Evolutionary conservation across 768 basidiomycete species (phyloP), one percentile per base, ranked within the genome.

Genomic region (Boletus sp.): DNA sequence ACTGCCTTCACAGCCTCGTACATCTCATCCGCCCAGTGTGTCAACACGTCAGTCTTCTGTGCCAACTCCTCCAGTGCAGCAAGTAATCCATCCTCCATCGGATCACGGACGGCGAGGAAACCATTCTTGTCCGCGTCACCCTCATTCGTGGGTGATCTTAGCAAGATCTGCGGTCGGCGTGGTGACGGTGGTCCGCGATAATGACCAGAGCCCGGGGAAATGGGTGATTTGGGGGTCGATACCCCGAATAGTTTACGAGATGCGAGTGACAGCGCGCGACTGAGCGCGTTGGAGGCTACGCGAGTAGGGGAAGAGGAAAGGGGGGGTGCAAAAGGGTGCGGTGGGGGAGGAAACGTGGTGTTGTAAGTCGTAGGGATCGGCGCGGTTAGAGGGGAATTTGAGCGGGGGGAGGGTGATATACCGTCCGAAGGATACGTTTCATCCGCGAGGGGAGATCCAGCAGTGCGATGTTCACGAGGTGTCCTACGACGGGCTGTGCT

Each of bases 1-100:
- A 90, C 77, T 15, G 84, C 87, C 69, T 92, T 92, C 27, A 93
- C 88, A 64, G 84, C 85, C 62, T 91, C 90, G 63, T 91, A 90
- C 82, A 97, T 87, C 77, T 93, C 89, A 60, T 98, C 96, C 21
- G 90, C 97, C 84, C 94, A 96, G 56, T 90, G 87, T 53, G 90
- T 89, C 54, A 98, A 74, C 49, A 95, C 93, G 56, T 90, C 86
- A 33, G 96, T 96, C 79, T 98, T 99, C 78, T 97, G 92, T 33
- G 95, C 96, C 4, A 95, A 75, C 58, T 95, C 90, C 66, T 98
- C 96, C 40, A 98, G 74, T 19, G 74, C 70, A 3, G 77, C 82
- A n/a, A 97, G 73, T n/a, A 97, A 70, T 55, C 84, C 83, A 56
- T 96, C 91, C 61, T 97, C 93, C 60, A 88, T 74, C 1, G 86